A percentile compares a stretch with the other conserved stretches of the same genome.
These are phyloP conservation scores for Venturiaceae sp. DNA, from an alignment of 2,329 filamentous ascomycete species.

Conservation along the genomic window DNA sequence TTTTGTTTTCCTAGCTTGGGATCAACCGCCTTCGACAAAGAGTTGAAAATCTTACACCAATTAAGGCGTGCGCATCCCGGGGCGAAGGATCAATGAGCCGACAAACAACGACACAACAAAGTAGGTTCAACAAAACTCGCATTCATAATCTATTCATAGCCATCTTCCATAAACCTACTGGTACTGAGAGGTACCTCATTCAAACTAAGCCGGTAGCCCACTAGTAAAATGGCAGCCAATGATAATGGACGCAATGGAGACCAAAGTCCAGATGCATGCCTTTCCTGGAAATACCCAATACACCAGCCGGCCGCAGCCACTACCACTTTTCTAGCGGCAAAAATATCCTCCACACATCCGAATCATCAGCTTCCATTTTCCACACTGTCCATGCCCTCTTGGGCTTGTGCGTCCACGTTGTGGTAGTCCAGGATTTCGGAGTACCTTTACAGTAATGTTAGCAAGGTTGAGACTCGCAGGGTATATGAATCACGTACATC, in stretches of 20 bases:
- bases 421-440: constrained; percentile 98
- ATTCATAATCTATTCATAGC: constrained; percentile 1
- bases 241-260: not conserved
- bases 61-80: too few relatives aligned
- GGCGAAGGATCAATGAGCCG: too few relatives aligned
- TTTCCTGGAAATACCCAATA: not conserved
- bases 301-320: not conserved
- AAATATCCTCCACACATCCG: not conserved
- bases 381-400: constrained; percentile 5
- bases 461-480: not conserved
- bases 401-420: constrained; percentile 59
- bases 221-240: not conserved
- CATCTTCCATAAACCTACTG: not conserved
- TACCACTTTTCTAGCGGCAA: not conserved
- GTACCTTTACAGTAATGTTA: constrained; percentile 55
- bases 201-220: not conserved
- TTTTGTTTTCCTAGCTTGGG: too few relatives aligned
- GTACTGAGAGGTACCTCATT: not conserved
- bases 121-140: not conserved
- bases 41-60: too few relatives aligned
- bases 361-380: not conserved
- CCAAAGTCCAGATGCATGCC: not conserved
- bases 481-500: constrained; percentile 59
- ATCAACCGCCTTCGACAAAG: too few relatives aligned
- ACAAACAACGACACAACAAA: not conserved